Evolutionary conservation across 192 early-diverging fungal genomes (phyloP).

Genomic region (Chytriomyces confervae): DNA sequence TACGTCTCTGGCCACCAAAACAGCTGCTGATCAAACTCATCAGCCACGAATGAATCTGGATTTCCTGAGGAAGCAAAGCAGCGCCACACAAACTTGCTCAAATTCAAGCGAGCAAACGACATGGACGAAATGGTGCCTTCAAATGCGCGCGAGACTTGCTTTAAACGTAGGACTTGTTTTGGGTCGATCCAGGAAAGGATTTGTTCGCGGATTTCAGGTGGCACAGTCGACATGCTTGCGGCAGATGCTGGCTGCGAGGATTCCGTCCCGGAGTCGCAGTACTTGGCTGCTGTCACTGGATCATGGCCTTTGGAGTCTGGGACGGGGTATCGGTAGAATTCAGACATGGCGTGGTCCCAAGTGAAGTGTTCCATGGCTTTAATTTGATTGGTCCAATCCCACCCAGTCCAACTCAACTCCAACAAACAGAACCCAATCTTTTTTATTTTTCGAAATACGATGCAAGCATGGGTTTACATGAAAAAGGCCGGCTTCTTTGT

Average conservation of each 20-base stretch:
- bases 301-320: too few relatives aligned
- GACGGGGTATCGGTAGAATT: too few relatives aligned
- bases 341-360: too few relatives aligned
- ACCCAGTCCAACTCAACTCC: too few relatives aligned
- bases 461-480: conserved; percentile 41
- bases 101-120: neutral
- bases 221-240: too few relatives aligned
- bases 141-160: neutral
- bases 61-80: neutral
- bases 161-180: neutral
- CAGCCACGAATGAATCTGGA: neutral
- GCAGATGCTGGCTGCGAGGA: too few relatives aligned
- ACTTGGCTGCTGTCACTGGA: too few relatives aligned
- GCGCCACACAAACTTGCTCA: neutral
- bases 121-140: neutral
- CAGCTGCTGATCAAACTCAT: neutral
- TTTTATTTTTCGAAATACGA: too few relatives aligned
- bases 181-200: neutral
- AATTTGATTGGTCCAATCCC: too few relatives aligned
- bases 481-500: conserved; percentile 45
- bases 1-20: neutral
- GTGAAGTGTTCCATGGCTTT: too few relatives aligned
- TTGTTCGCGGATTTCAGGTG: neutral
- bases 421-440: too few relatives aligned
- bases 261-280: too few relatives aligned